Conservation (phyloP, 352 stramenopile genomes). For the Thalassiosira oceanica region DNA sequence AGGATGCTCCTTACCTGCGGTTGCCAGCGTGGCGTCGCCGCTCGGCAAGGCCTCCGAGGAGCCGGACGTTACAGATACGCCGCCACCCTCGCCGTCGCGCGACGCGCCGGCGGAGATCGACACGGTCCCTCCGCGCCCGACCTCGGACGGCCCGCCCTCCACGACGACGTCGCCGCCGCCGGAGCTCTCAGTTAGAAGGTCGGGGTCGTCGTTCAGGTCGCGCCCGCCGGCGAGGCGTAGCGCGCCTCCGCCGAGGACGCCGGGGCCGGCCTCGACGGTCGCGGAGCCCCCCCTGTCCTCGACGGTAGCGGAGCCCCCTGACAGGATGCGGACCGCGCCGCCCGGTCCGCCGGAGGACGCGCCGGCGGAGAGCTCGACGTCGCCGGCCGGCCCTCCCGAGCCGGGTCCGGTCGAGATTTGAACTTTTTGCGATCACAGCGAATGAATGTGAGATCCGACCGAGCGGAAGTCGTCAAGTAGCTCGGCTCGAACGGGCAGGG, state of each 20-base stretch:
- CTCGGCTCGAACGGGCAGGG: constrained; percentile 24
- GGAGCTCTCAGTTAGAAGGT: no score
- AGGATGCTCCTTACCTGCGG: no score
- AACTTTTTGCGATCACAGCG: constrained; percentile 4
- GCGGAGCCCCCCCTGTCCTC: no score
- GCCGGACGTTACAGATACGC: constrained; percentile 78
- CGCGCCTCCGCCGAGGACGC: no score
- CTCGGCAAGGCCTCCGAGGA: constrained; percentile 38
- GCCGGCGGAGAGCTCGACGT: constrained; percentile 18
- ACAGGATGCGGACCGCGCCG: neutral
- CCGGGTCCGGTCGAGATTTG: constrained; percentile 24
- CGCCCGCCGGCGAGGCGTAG: no score
- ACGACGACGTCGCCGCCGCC: neutral
- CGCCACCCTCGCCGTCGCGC: constrained; percentile 54
- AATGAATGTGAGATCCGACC: constrained; percentile 10
- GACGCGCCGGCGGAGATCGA: neutral
- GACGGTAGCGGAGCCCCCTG: neutral
- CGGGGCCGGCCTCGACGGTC: neutral
- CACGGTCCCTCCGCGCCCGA: neutral
- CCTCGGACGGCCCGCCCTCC: neutral
- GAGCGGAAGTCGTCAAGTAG: no score
- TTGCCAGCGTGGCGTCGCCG: neutral
- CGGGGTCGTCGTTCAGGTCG: no score
- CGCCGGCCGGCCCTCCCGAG: constrained; percentile 2
- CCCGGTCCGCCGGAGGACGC: neutral